A percentile compares a stretch with the other conserved stretches of the same genome.
Evolutionary conservation across 2,329 filamentous ascomycete species (phyloP).

Genomic region (Cladorrhinum sp.): DNA sequence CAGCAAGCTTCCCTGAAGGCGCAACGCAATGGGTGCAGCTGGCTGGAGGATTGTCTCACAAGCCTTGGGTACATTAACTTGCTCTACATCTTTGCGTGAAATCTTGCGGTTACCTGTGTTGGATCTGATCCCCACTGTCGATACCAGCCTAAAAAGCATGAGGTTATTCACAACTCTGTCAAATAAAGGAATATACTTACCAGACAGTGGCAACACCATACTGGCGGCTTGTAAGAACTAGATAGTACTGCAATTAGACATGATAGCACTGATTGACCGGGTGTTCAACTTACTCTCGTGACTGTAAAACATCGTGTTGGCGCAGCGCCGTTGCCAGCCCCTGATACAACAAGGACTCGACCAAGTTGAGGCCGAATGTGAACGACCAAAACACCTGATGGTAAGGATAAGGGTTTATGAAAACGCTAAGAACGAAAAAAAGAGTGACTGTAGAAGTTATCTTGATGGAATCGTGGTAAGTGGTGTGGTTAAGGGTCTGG

Average conservation of each 20-base stretch:
- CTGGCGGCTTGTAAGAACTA: slow-evolving; percentile 77
- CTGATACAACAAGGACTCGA: neutral
- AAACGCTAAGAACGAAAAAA: neutral
- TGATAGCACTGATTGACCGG: slow-evolving; percentile 30
- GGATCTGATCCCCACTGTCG: slow-evolving; percentile 76
- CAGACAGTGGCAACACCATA: slow-evolving; percentile 95
- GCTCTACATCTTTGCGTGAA: slow-evolving; percentile 80
- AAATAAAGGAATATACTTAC: slow-evolving; percentile 47
- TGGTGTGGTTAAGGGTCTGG: no score
- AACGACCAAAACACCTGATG: neutral
- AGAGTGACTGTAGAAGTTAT: neutral
- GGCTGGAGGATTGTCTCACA: slow-evolving; percentile 81
- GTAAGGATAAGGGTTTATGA: neutral
- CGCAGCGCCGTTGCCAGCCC: neutral
- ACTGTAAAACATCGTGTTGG: slow-evolving; percentile 79
- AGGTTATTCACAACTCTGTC: neutral
- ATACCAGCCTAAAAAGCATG: slow-evolving; percentile 68
- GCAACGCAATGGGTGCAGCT: slow-evolving; percentile 81
- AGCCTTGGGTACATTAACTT: slow-evolving; percentile 82
- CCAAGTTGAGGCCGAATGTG: neutral
- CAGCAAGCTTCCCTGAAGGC: slow-evolving; percentile 84
- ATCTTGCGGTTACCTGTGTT: slow-evolving; percentile 61
- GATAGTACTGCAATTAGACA: neutral
- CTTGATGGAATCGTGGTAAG: neutral
- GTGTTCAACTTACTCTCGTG: slow-evolving; percentile 77